Percentiles rank a stretch among this genome's conserved stretches.
Conservation (phyloP, 2,329 filamentous ascomycete genomes). For the Sordariomycetes sp. region DNA sequence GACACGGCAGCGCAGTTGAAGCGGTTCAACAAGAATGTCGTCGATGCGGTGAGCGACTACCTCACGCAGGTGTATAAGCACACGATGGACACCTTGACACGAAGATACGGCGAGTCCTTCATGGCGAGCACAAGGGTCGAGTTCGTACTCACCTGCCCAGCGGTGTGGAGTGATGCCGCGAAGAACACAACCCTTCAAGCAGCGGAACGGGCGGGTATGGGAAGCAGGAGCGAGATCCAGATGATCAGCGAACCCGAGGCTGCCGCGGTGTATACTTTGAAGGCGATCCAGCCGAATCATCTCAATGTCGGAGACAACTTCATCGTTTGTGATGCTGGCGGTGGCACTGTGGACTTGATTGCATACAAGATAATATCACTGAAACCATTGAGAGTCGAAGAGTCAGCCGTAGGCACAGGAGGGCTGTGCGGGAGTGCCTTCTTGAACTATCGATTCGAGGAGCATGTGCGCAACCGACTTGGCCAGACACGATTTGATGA, state of each 20-base stretch:
- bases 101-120: conserved; percentile 69
- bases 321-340: conserved; percentile 53
- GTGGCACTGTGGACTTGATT: conserved; percentile 65
- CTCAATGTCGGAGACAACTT: conserved; percentile 60
- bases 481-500: conserved; percentile 59
- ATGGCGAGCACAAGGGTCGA: conserved; percentile 69
- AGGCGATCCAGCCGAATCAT: conserved; percentile 69
- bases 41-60: conserved; percentile 73
- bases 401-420: conserved; percentile 71
- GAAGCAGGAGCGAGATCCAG: conserved; percentile 58
- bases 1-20: conserved; percentile 72
- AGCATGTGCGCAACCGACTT: conserved; percentile 60
- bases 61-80: conserved; percentile 67
- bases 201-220: conserved; percentile 72
- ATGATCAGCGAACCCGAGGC: conserved; percentile 78
- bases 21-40: conserved; percentile 65
- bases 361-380: conserved; percentile 73
- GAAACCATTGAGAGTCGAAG: conserved; percentile 63
- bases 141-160: conserved; percentile 73
- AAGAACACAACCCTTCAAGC: conserved; percentile 75
- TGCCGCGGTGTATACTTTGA: conserved; percentile 70
- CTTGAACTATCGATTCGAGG: conserved; percentile 72
- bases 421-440: conserved; percentile 72
- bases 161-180: conserved; percentile 79
- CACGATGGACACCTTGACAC: conserved; percentile 68